Conservation (phyloP, 345 rosid genomes). For the Citrus unshiu region DNA sequence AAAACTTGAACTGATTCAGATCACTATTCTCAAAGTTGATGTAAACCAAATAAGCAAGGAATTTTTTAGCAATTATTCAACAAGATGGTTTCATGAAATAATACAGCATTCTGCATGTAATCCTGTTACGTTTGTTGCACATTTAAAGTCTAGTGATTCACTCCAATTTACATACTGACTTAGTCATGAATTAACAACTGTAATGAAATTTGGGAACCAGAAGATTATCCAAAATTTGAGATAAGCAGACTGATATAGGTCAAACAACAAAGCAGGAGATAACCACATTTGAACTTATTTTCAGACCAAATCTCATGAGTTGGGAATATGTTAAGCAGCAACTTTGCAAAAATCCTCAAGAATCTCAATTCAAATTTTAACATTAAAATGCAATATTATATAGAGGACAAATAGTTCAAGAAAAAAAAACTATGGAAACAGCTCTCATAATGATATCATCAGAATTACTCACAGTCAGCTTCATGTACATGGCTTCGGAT, state of each 20-base stretch:
- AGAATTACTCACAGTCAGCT: constrained; percentile 69
- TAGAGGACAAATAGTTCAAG: not conserved
- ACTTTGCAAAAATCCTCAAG: not conserved
- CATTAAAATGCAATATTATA: not conserved
- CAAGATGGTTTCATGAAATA: not conserved
- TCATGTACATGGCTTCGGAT: constrained; percentile 97
- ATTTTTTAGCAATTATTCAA: not conserved
- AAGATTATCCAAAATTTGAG: not conserved
- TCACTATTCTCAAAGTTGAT: not conserved
- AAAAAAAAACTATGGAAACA: not conserved
- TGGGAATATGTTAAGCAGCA: not conserved
- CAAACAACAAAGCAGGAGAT: not conserved
- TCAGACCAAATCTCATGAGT: not conserved
- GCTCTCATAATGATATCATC: not conserved
- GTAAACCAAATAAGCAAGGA: not conserved
- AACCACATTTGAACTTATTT: not conserved
- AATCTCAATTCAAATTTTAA: not conserved
- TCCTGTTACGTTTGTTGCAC: not conserved
- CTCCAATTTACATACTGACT: not conserved
- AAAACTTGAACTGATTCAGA: not conserved
- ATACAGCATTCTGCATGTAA: not conserved
- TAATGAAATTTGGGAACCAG: not conserved
- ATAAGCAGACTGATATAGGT: not conserved
- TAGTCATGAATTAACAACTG: not conserved
- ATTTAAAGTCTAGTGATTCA: not conserved